Evolutionary conservation across 2,329 filamentous ascomycete genomes (phyloP).

Genomic region (Cryphonectria nitschkei): DNA sequence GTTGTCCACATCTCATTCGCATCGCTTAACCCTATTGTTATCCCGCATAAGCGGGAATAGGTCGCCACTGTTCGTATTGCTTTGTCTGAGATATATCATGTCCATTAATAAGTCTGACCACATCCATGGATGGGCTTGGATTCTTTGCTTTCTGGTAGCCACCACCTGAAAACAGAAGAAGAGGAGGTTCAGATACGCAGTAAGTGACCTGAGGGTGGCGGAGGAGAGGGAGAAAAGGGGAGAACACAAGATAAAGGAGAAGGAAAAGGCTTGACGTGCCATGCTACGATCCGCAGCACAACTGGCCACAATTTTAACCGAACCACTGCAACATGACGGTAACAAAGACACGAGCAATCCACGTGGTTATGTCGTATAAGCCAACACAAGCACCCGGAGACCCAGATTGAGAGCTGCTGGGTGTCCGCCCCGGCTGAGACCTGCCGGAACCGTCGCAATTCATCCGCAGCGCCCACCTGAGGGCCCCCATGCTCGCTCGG

Average conservation of each 20-base stretch:
- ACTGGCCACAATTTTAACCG: neutral
- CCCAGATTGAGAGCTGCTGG: slow-evolving; percentile 1
- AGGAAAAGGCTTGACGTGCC: neutral
- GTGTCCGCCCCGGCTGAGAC: slow-evolving; percentile 1
- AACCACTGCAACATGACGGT: neutral
- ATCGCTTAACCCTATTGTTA: neutral
- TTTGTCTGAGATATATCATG: neutral
- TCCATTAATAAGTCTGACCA: neutral
- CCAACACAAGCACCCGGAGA: neutral
- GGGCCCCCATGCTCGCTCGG: neutral
- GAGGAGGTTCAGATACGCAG: neutral
- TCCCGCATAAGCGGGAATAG: neutral
- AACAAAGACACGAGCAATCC: slow-evolving; percentile 22
- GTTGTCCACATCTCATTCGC: neutral
- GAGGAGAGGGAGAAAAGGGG: neutral
- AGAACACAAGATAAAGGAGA: neutral
- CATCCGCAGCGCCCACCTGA: neutral
- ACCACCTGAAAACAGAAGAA: neutral
- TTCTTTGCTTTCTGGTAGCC: neutral
- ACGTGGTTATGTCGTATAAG: slow-evolving; percentile 23
- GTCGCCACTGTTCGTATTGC: neutral
- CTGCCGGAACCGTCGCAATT: neutral
- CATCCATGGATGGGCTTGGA: neutral
- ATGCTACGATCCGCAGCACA: neutral
- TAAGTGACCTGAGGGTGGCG: neutral